Evolutionary conservation across 75 land plant genomes (phyloP), one percentile per base, ranked within the genome.

Genomic region (Chamaecyparis obtusa): DNA sequence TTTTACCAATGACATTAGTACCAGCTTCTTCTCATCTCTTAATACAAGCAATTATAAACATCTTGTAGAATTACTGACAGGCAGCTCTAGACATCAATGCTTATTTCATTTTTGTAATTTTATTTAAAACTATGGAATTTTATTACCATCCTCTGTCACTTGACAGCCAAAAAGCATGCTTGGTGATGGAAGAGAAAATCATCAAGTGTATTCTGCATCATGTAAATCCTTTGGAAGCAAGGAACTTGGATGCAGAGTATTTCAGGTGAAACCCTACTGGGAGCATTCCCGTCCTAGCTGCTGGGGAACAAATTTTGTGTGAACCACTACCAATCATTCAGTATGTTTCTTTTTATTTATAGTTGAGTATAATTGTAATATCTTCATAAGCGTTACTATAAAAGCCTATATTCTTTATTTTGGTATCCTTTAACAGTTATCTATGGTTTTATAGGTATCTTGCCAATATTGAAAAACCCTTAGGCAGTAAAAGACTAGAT

Each of bases 121-220:
- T 11, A 79, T 79, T 43, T 19, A 79, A 51, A 19, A 87, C 39
- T 33, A 88, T 89, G 91, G 84, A 88, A 83, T 85, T 90, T 64
- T 88, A 85, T 78, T 91, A 90, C 67, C 91, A 90, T 67, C 91
- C 91, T 37, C 67, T 88, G 56, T 90, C 91, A 48, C 41, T 90
- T 17, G 84, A 90, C 49, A 89, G 91, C 77, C 91, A 90, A 76
- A 89, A 90, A 84, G 91, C 84, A 56, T 67, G 91, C 27, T 17
- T 90, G 14, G 91, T 87, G 39, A 80, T 90, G 84, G 91, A 90
- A 85, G 91, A 90, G 87, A 89, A 90, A 46, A 67, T 49, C 46
- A 69, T 88, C n/a, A 91, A 88, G 78, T 90, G 89, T 43, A 48
- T 55, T 35, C 32, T 86, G 46, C 71, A 75, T 41, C 75, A 82